Evolutionary conservation across 768 basidiomycete species (phyloP), one percentile per base, ranked within the genome.

Genomic region (Tylopilus cervinicoccineus): DNA sequence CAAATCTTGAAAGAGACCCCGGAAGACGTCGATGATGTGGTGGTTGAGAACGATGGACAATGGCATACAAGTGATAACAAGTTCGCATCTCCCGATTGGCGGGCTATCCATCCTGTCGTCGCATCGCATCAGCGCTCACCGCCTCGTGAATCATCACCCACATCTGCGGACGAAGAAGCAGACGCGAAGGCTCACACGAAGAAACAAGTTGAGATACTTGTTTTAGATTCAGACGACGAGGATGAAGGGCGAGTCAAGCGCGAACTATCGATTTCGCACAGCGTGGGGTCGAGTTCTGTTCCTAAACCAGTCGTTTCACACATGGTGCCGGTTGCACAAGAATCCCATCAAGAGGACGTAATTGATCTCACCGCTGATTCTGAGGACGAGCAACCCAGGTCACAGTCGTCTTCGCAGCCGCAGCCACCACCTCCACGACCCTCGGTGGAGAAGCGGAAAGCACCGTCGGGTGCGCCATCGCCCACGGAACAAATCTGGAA

Each of bases 11-110:
- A 81, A 55, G 69, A 76, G 23, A 89, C 86, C 4, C 77, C 88
- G 0, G 88, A 93, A 20, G 74, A 72, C 44, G 82, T 91, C 12
- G 96, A 99, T 42, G 90, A 96, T 54, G 93, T 99, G 22, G 77
- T 95, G 47, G 83, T 99, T 14, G 95, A 99, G 66, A 81, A 91
- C 6, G 85, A 95, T 63, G 94, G 93, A 2, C 86, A 94, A 64
- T 99, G 96, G 96, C 94, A 96, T 64, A 93, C 93, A 1, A 71
- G 79, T 16, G 93, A 98, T 68, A 78, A 87, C 71, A 91, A 87
- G 67, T 87, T 79, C 59, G 92, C 80, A 2, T 93, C 90, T 17
- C 58, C 71, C 2, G 70, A 66, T 26, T 96, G 93, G 93, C 80
- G 76, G 55, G 75, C 76, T 37, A 56, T 67, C 0, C 81, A 86